Evolutionary conservation across 768 basidiomycete genomes (phyloP).

Genomic region (Lactarius akahatsu): DNA sequence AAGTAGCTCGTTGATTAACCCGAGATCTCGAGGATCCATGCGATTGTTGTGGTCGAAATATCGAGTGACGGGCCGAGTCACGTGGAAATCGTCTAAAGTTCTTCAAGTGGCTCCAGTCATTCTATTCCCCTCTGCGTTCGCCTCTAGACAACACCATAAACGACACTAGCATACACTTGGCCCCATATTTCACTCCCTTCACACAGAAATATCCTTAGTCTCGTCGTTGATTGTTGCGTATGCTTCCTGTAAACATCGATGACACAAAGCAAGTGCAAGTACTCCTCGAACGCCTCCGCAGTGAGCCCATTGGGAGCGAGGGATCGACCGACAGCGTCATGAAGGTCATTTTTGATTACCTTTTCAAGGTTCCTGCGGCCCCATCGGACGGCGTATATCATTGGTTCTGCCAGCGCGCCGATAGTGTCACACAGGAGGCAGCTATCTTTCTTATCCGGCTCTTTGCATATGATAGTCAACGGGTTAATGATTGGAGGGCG

Average conservation of each 20-base stretch:
- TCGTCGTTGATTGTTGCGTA: not conserved
- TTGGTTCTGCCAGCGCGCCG: conserved; percentile 77
- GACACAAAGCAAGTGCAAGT: conserved; percentile 40
- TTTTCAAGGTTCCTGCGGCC: conserved; percentile 48
- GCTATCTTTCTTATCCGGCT: conserved; percentile 82
- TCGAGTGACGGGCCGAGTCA: conserved; percentile 2
- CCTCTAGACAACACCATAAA: not conserved
- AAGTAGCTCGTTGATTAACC: conserved; percentile 23
- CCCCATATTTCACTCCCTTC: not conserved
- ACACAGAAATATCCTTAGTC: too few relatives aligned
- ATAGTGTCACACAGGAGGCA: conserved; percentile 54
- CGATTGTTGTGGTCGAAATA: not conserved
- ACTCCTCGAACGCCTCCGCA: conserved; percentile 56
- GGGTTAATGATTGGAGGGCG: conserved; percentile 63
- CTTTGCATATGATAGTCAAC: conserved; percentile 67
- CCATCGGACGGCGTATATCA: conserved; percentile 44
- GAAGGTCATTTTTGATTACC: conserved; percentile 49
- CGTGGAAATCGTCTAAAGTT: conserved; percentile 3
- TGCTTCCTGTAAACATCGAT: conserved; percentile 14
- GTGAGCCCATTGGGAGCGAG: conserved; percentile 54
- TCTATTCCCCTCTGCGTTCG: too few relatives aligned
- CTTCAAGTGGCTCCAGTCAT: not conserved
- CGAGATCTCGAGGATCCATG: conserved; percentile 29
- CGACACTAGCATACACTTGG: not conserved
- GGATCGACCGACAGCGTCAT: conserved; percentile 51